Conservation (phyloP, 192 early-diverging fungal species). For the Coemansia sp. region DNA sequence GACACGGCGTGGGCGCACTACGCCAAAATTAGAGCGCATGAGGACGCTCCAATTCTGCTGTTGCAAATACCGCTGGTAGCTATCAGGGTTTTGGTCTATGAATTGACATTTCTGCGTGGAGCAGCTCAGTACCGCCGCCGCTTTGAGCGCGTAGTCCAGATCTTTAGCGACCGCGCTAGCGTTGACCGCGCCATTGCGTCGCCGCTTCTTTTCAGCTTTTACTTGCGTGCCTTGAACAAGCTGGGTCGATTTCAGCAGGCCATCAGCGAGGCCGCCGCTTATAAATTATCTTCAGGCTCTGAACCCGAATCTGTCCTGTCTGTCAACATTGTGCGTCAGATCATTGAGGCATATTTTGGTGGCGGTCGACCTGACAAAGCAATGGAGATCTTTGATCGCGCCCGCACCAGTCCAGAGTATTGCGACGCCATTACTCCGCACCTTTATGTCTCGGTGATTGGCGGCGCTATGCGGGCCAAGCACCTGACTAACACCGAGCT, state of each 20-base stretch:
- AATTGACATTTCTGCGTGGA: slow-evolving; percentile 25
- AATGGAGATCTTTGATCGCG: slow-evolving; percentile 13
- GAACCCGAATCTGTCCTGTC: not conserved
- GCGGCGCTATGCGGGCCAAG: slow-evolving; percentile 15
- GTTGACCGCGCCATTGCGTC: slow-evolving; percentile 14
- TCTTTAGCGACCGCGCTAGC: slow-evolving; percentile 18
- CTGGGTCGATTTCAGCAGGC: slow-evolving; percentile 19
- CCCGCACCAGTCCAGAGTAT: not conserved
- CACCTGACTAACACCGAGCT: slow-evolving; percentile 4
- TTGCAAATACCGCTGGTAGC: slow-evolving; percentile 18
- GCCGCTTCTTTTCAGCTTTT: slow-evolving; percentile 22
- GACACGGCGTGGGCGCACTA: slow-evolving; percentile 39
- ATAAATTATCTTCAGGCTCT: not conserved
- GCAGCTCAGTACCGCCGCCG: slow-evolving; percentile 15
- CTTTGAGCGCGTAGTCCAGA: slow-evolving; percentile 26
- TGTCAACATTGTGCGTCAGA: slow-evolving; percentile 25
- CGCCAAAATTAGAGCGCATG: slow-evolving; percentile 15
- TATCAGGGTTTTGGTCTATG: slow-evolving; percentile 24
- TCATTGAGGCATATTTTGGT: slow-evolving; percentile 36
- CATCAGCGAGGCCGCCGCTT: slow-evolving; percentile 13
- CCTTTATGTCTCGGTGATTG: slow-evolving; percentile 15
- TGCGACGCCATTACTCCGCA: slow-evolving; percentile 20
- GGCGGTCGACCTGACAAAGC: slow-evolving; percentile 26
- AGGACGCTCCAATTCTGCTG: slow-evolving; percentile 12
- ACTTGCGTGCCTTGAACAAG: slow-evolving; percentile 44